Evolutionary conservation across 208 protist genomes (phyloP), one percentile per base, ranked within the genome.

Genomic region (Leishmania major): DNA sequence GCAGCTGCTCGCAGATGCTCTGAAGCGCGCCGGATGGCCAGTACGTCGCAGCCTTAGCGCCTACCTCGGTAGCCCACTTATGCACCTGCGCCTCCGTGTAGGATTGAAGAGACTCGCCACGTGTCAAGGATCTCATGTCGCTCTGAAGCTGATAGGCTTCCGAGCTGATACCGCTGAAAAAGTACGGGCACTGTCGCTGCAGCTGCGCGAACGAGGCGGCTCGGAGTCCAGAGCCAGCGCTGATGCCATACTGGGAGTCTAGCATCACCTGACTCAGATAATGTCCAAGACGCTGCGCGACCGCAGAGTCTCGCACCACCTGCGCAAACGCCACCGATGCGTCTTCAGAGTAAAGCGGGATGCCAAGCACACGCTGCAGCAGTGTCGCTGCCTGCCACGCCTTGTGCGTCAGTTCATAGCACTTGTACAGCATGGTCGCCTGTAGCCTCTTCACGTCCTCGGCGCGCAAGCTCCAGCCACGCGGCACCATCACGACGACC

Each of bases 1-100:
- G 84, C 49, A 98, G 90, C 82, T 96, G 89, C 69, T 95, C 91
- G 80, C 93, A 96, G 51, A 98, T 92, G 59, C 79, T 87, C 53
- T 90, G 77, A 15, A 98, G 88, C 28, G 92, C 88, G n/a, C 95
- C 95, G 28, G 89, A 93, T 43, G 84, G 88, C 93, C 95, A 97
- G 72, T 94, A 92, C 57, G 84, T 77, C 13, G 89, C 87, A 35
- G 95, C 93, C 73, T 90, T 90, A 28, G 87, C 87, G 25, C 88
- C 84, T 35, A 96, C 89, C 64, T 89, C 89, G 19, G 88, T 83
- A 25, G 84, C 87, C 93, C 93, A 98, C 60, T 93, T 83, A 4
- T 84, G 81, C 71, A 95, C 53, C 67, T 92, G 85, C 43, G 86
- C 78, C 77, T 93, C 92, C 19, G 89, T 89, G 57, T 89, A 82